phyloP scores from a whole-genome alignment of 164 flowering plant genomes.

The Chloranthus sessilifolius region DNA sequence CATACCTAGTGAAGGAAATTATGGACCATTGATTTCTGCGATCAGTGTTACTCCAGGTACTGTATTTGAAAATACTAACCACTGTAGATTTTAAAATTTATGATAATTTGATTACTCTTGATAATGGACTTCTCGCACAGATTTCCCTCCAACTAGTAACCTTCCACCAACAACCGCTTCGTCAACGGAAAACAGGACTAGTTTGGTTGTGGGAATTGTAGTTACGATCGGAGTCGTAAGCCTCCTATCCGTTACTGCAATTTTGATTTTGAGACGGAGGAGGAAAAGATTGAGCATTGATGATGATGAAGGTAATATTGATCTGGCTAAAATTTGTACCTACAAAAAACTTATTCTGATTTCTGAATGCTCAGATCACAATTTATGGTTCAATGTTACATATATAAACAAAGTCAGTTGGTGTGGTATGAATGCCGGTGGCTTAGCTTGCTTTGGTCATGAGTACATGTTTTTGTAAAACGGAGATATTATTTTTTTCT shows the following conservation, averaged over 20 bases:
- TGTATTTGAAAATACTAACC: not conserved
- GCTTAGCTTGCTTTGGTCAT: too few species aligned
- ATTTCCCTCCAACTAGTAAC: slow-evolving; percentile 54
- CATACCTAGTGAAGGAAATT: slow-evolving; percentile 54
- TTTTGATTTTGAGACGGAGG: slow-evolving; percentile 25
- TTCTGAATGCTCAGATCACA: too few species aligned
- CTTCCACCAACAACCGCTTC: slow-evolving; percentile 31
- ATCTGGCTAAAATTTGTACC: not conserved
- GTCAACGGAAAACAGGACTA: slow-evolving; percentile 31
- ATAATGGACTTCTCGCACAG: slow-evolving; percentile 24
- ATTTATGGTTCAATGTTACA: too few species aligned
- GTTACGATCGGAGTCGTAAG: slow-evolving; percentile 35
- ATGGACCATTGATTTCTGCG: slow-evolving; percentile 82
- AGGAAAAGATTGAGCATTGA: slow-evolving; percentile 23
- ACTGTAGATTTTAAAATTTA: not conserved
- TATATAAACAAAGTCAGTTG: too few species aligned
- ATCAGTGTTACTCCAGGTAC: slow-evolving; percentile 66
- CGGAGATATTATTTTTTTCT: too few species aligned
- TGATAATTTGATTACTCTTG: not conserved
- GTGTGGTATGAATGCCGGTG: too few species aligned
- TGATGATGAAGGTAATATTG: not conserved
- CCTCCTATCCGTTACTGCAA: slow-evolving; percentile 22
- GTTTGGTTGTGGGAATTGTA: slow-evolving; percentile 48
- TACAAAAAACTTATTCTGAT: too few species aligned
- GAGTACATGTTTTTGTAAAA: too few species aligned